These are phyloP conservation scores for Penicillium longicatenatum DNA, from an alignment of 495 filamentous ascomycete genomes.

Conservation along the genomic window DNA sequence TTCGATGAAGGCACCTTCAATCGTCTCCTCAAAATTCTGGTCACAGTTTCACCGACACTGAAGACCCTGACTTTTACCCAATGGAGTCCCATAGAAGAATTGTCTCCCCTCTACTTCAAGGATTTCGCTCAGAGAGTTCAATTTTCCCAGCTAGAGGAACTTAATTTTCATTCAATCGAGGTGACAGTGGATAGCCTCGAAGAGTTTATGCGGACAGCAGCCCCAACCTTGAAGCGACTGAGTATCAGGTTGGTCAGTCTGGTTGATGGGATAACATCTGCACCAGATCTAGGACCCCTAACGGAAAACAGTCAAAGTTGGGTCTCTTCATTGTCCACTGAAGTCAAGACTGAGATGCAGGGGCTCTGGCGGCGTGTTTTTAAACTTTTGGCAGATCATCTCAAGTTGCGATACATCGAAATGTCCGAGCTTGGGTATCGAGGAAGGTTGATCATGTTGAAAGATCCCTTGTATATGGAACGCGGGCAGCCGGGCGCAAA, in stretches of 20 bases:
- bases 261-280: conserved; percentile 5
- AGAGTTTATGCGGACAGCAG: conserved; percentile 4
- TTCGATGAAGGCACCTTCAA: conserved; percentile 6
- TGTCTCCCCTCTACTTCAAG: conserved; percentile 8
- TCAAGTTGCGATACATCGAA: conserved; percentile 1
- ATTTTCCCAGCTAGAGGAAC: conserved; percentile 9
- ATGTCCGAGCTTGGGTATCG: conserved; percentile 2
- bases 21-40: conserved; percentile 5
- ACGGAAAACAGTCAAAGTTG: background rate
- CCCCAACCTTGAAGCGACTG: conserved; percentile 6
- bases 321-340: conserved; percentile 2
- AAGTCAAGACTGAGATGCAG: conserved; percentile 2
- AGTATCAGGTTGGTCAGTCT: conserved; percentile 1
- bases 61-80: conserved; percentile 8
- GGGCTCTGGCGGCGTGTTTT: conserved; percentile 4
- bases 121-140: conserved; percentile 6
- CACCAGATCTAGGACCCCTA: conserved; percentile 7
- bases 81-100: conserved; percentile 7
- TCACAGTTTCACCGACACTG: conserved; percentile 7
- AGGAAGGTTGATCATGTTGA: background rate
- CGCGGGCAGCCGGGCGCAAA: conserved; percentile 7
- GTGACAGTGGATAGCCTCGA: conserved; percentile 3
- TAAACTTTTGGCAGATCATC: conserved; percentile 8
- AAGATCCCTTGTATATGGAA: conserved; percentile 3
- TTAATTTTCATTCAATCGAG: conserved; percentile 12